Conservation (phyloP, 1,284 basidiomycete genomes). For the Cryptococcus sp. region DNA sequence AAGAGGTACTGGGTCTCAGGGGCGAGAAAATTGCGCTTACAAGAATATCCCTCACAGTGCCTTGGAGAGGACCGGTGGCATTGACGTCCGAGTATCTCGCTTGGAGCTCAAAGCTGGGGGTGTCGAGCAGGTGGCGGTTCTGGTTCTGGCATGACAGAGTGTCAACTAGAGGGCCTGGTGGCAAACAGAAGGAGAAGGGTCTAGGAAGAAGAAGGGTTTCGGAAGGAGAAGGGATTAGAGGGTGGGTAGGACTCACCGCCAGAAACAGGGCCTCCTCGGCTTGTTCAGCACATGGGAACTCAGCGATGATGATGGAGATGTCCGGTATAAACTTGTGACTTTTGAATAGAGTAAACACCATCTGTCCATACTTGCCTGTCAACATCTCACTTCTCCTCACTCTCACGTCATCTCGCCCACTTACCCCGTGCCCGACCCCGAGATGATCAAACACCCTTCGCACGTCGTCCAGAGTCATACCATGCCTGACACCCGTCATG, state of each 20-base stretch:
- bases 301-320: background rate
- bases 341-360: slow-evolving; percentile 1
- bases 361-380: background rate
- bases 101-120: background rate
- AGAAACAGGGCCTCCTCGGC: slow-evolving; percentile 3
- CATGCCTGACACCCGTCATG: slow-evolving; percentile 3
- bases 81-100: slow-evolving; percentile 10
- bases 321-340: background rate
- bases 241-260: slow-evolving; percentile 3
- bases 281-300: slow-evolving; percentile 1
- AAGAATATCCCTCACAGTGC: slow-evolving; percentile 6
- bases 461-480: background rate
- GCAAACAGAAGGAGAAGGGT: background rate
- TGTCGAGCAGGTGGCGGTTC: background rate
- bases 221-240: background rate
- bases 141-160: background rate
- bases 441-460: background rate
- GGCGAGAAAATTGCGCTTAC: slow-evolving; percentile 1
- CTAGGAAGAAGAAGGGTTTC: background rate
- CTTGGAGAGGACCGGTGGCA: background rate
- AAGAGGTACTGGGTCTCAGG: background rate
- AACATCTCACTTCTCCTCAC: background rate
- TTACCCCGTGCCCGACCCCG: background rate
- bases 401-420: background rate
- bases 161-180: background rate